Conservation (phyloP, 139 green algal species). For the Chlorella sp. region DNA sequence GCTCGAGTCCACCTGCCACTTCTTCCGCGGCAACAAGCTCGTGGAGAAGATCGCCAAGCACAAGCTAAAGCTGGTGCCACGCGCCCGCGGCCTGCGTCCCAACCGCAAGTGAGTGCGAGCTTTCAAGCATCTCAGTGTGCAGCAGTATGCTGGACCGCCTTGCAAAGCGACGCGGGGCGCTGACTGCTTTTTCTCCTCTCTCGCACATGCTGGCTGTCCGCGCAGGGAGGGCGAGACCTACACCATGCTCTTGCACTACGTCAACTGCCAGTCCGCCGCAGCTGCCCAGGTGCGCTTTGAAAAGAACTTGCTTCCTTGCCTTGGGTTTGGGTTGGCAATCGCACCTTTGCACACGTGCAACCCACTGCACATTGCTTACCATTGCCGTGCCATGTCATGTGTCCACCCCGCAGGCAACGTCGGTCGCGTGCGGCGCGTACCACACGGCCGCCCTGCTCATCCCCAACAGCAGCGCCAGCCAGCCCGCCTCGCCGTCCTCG, state of each 20-base stretch:
- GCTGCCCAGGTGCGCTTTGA: constrained; percentile 49
- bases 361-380: too few relatives aligned
- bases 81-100: constrained; percentile 57
- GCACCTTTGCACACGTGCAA: too few relatives aligned
- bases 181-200: neutral
- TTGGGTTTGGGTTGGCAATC: too few relatives aligned
- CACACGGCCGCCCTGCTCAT: constrained; percentile 58
- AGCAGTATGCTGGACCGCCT: neutral
- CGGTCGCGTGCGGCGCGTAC: constrained; percentile 58
- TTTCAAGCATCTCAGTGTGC: neutral
- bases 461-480: neutral
- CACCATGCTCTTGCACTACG: constrained; percentile 58
- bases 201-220: neutral
- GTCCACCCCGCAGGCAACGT: constrained; percentile 45
- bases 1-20: constrained; percentile 60
- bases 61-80: constrained; percentile 46
- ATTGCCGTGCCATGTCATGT: neutral
- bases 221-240: constrained; percentile 54
- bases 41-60: constrained; percentile 55
- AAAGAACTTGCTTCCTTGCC: too few relatives aligned
- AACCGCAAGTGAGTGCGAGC: constrained; percentile 34
- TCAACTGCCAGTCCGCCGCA: constrained; percentile 58
- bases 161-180: neutral
- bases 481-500: too few relatives aligned
- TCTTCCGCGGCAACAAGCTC: constrained; percentile 47